Base-by-base conservation (phyloP, 2,329 filamentous ascomycete species). In the Hypoxylon sp. region DNA sequence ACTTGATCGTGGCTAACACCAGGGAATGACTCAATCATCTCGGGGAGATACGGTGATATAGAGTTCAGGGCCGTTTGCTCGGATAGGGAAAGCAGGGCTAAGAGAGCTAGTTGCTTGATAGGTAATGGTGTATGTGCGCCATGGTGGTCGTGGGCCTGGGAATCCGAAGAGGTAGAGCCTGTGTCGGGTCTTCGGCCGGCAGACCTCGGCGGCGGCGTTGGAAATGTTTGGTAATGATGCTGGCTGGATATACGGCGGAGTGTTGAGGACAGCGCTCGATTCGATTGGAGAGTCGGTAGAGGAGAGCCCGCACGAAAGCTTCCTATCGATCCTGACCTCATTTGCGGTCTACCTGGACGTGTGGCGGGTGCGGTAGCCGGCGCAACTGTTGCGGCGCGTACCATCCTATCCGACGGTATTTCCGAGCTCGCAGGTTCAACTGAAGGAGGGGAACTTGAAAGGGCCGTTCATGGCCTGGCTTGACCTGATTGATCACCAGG, bases 61-160 rank as follows among this genome's bases (percentile, higher is more conserved):
- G 94, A 97, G 79, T 99, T 99, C 75, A 99, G 86, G 0, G 96
- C 96, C 0, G 95, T 98, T 83, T 99, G 96, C 77, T 99, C 96
- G 57, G 92, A 91, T 21, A 99, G 85, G 5, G 94, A 94, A 65
- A 99, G 92, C 70, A 97, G 82, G 1, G 95, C 95, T 32, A 99
- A 83, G 11, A 98, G 87, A 4, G 89, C 85, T 65, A 99, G 90
- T 81, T 98, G 96, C 71, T 85, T 88, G 70, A 88, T 88, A 0
- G 96, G 96, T 16, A 99, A 81, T 0, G 95, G 94, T 1, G 93
- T 92, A 70, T 88, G 85, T 69, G 85, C 80, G 67, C 82, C 70
- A n/a, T 80, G 79, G 45, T 75, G 71, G 11, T 78, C 76, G 37
- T 71, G 70, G 25, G 68, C 59, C 48, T 52, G 67, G 52, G 78